Conservation (phyloP, 768 basidiomycete genomes). For the Pulveroboletus sp. region DNA sequence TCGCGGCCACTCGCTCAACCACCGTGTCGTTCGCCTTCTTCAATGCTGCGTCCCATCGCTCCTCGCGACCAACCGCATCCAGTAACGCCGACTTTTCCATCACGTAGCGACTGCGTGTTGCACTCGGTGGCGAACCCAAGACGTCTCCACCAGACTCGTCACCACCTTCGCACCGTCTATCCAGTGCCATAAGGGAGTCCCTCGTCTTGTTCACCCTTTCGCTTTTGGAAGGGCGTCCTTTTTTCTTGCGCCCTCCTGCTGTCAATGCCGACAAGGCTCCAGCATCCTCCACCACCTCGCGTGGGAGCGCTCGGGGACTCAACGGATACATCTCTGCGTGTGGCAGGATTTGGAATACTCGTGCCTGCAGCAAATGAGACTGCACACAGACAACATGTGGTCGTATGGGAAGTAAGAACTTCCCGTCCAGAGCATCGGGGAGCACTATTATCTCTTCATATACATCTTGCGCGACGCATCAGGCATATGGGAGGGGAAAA, state of each 20-base stretch:
- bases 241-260: constrained; percentile 39
- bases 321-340: constrained; percentile 42
- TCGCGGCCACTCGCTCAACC: constrained; percentile 45
- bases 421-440: constrained; percentile 40
- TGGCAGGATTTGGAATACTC: constrained; percentile 60
- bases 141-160: not conserved
- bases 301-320: constrained; percentile 63
- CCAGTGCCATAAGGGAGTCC: constrained; percentile 44
- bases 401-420: constrained; percentile 41
- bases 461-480: constrained; percentile 43
- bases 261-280: constrained; percentile 4
- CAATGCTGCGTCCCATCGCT: constrained; percentile 27
- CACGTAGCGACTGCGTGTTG: constrained; percentile 39
- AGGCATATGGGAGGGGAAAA: not conserved
- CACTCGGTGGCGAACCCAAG: constrained; percentile 22
- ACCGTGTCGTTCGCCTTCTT: constrained; percentile 46
- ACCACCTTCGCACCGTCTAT: constrained; percentile 40
- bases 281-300: constrained; percentile 53
- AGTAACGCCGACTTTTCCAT: constrained; percentile 40
- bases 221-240: constrained; percentile 59
- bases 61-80: constrained; percentile 30
- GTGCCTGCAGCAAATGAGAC: constrained; percentile 41
- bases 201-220: constrained; percentile 55
- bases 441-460: constrained; percentile 46
- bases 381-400: constrained; percentile 49